Percentiles rank a stretch among this genome's conserved stretches.
Evolutionary conservation across 805 yeast species (phyloP).

Genomic region (Brettanomyces custersianus): DNA sequence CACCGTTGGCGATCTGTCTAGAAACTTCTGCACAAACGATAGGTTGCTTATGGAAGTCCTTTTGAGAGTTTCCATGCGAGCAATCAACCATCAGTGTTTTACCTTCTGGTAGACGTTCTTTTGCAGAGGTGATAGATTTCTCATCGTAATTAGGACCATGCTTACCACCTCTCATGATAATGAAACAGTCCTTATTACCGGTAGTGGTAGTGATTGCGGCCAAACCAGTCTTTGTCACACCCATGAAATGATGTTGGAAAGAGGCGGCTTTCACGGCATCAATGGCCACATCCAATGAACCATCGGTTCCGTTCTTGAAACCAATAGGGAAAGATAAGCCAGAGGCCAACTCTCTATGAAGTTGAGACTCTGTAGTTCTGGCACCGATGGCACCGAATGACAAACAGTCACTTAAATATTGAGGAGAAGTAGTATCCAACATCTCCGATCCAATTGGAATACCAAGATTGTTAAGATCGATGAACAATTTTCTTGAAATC

Average conservation of each 20-base stretch:
- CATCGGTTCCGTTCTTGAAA: conserved; percentile 98
- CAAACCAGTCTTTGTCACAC: conserved; percentile 94
- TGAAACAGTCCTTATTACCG: conserved; percentile 92
- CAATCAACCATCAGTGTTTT: conserved; percentile 85
- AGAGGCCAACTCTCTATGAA: conserved; percentile 95
- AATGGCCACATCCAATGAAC: conserved; percentile 82
- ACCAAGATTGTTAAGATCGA: conserved; percentile 67
- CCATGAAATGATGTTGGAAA: conserved; percentile 89
- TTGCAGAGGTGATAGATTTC: conserved; percentile 65
- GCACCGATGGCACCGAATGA: conserved; percentile 98
- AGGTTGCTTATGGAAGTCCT: conserved; percentile 93
- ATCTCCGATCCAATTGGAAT: conserved; percentile 95
- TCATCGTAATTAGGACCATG: conserved; percentile 89
- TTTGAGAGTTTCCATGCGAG: conserved; percentile 94
- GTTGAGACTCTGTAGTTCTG: conserved; percentile 96
- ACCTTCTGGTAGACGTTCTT: conserved; percentile 43
- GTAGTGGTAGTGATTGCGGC: conserved; percentile 94
- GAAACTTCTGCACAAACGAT: conserved; percentile 78
- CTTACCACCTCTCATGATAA: conserved; percentile 94
- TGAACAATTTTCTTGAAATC: conserved; percentile 76
- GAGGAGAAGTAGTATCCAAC: conserved; percentile 98
- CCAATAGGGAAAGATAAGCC: conserved; percentile 99
- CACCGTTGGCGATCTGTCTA: conserved; percentile 75
- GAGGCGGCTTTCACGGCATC: conserved; percentile 93
- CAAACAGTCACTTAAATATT: conserved; percentile 81